These are phyloP conservation scores for Apiospora pterosperma DNA, from an alignment of 2,329 filamentous ascomycete genomes.

Conservation along the genomic window DNA sequence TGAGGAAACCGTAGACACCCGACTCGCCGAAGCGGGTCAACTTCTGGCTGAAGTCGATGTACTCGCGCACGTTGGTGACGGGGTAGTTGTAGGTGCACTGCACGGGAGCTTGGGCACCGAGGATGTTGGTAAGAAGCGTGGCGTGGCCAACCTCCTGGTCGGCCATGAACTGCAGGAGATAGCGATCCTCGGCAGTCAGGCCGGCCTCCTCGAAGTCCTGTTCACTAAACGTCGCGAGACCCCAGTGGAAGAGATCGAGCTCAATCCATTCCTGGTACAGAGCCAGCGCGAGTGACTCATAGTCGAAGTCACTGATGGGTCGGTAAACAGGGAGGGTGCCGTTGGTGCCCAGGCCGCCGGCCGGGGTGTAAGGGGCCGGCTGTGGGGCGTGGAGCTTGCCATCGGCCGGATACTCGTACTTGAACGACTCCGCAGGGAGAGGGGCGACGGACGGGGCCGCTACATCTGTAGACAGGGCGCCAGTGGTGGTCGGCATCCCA, in stretches of 20 bases:
- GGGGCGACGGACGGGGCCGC: slow-evolving; percentile 56
- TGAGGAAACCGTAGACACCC: slow-evolving; percentile 77
- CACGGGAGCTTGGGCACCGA: slow-evolving; percentile 64
- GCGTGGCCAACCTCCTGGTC: slow-evolving; percentile 76
- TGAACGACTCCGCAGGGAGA: slow-evolving; percentile 55
- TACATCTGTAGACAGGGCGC: slow-evolving; percentile 59
- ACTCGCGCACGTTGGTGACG: slow-evolving; percentile 70
- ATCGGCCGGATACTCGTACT: slow-evolving; percentile 68
- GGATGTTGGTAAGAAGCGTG: slow-evolving; percentile 73
- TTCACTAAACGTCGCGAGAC: slow-evolving; percentile 64
- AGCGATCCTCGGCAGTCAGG: slow-evolving; percentile 65
- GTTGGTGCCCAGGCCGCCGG: slow-evolving; percentile 73
- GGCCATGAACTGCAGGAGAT: slow-evolving; percentile 72
- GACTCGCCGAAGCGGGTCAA: slow-evolving; percentile 79
- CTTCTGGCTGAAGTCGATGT: slow-evolving; percentile 80
- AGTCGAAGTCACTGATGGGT: slow-evolving; percentile 79
- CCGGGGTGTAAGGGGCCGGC: slow-evolving; percentile 70
- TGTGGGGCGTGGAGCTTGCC: slow-evolving; percentile 64
- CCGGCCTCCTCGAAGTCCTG: slow-evolving; percentile 68
- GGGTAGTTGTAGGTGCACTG: slow-evolving; percentile 85
- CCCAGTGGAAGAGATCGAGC: slow-evolving; percentile 77
- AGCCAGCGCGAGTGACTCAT: slow-evolving; percentile 69
- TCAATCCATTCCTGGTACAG: slow-evolving; percentile 85
- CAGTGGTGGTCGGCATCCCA: slow-evolving; percentile 64
- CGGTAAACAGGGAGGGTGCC: slow-evolving; percentile 74